These are phyloP conservation scores for Beauveria australis DNA, from an alignment of 2,329 filamentous ascomycete genomes.

Conservation along the genomic window DNA sequence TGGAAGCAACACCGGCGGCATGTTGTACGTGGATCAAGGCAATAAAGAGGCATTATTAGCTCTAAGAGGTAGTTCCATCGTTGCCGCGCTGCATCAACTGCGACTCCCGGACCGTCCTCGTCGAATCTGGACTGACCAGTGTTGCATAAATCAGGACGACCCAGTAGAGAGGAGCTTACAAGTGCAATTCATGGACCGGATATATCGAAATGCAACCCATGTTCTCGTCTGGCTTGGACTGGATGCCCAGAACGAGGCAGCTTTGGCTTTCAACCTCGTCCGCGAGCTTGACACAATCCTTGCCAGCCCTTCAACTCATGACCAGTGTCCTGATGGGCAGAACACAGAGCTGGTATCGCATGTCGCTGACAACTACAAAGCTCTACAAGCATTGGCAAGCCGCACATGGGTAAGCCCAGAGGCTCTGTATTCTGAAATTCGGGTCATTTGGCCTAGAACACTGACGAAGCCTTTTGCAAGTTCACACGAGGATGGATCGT, in stretches of 20 bases:
- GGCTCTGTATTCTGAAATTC: too few species aligned
- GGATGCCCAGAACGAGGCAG: constrained; percentile 22
- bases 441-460: too few species aligned
- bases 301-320: constrained; percentile 12
- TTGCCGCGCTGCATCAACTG: constrained; percentile 23
- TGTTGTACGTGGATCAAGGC: too few species aligned
- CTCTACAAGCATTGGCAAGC: too few species aligned
- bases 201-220: constrained; percentile 25
- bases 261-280: neutral
- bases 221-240: constrained; percentile 29
- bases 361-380: constrained; percentile 8
- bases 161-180: constrained; percentile 26
- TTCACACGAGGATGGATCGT: constrained; percentile 30
- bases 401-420: too few species aligned
- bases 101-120: constrained; percentile 18
- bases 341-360: constrained; percentile 21
- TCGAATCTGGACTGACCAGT: constrained; percentile 31
- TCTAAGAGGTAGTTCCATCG: constrained; percentile 11
- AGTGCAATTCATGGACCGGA: constrained; percentile 30
- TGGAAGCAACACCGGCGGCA: too few species aligned
- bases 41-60: too few species aligned
- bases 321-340: constrained; percentile 23
- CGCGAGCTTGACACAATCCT: too few species aligned
- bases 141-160: constrained; percentile 33
- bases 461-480: constrained; percentile 17